phyloP scores from a whole-genome alignment of 179 eudicot genomes.

The Beta corolliflora region DNA sequence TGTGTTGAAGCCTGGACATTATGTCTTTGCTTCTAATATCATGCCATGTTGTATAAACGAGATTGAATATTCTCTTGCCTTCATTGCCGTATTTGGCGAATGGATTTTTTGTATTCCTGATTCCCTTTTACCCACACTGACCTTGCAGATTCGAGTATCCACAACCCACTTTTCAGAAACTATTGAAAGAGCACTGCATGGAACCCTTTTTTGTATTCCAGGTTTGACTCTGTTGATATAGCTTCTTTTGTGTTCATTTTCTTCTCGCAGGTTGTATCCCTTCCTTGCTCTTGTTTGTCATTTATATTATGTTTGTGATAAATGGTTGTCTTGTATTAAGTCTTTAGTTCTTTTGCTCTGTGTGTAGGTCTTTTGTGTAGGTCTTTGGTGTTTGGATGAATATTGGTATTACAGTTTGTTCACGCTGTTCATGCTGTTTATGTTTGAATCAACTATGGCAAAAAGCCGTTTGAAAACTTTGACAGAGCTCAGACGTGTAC shows the following conservation, averaged over 20 bases:
- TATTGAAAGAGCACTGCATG: conserved; percentile 98
- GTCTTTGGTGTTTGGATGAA: conserved; percentile 99
- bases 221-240: conserved; percentile 47
- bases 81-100: neutral
- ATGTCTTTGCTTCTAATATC: neutral
- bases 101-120: neutral
- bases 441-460: conserved; percentile 99
- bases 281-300: conserved; percentile 6
- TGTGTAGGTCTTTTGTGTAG: conserved; percentile 93
- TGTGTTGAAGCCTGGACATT: neutral
- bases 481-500: conserved; percentile 94
- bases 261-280: neutral
- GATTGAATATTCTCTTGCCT: neutral
- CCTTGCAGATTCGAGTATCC: conserved; percentile 92
- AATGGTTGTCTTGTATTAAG: neutral
- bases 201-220: conserved; percentile 99
- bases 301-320: neutral
- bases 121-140: conserved; percentile 6
- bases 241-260: neutral
- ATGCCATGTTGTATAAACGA: no score
- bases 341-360: neutral
- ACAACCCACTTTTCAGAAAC: conserved; percentile 95
- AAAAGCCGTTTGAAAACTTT: conserved; percentile 94
- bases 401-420: conserved; percentile 98
- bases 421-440: conserved; percentile 90